Evolutionary conservation across 2,329 filamentous ascomycete genomes (phyloP).

Genomic region (Spiromastix sp.): DNA sequence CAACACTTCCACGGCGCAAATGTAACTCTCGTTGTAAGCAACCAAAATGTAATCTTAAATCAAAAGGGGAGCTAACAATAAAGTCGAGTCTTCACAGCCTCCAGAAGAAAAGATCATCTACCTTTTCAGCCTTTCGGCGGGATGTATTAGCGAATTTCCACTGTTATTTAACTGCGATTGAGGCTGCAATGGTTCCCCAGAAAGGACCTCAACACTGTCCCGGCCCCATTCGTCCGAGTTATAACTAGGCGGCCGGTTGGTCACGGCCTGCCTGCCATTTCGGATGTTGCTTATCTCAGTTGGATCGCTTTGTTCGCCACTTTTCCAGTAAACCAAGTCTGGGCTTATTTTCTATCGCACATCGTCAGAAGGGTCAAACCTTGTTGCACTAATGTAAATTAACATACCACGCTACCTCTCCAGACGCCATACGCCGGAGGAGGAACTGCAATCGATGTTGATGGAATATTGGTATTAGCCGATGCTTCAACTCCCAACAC

Average conservation of each 20-base stretch:
- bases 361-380: background rate
- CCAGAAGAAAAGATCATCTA: too few relatives aligned
- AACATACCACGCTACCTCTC: slow-evolving; percentile 68
- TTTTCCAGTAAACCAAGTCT: slow-evolving; percentile 70
- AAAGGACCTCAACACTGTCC: slow-evolving; percentile 59
- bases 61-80: too few relatives aligned
- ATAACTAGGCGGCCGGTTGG: slow-evolving; percentile 63
- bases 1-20: too few relatives aligned
- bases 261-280: slow-evolving; percentile 15
- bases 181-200: slow-evolving; percentile 38
- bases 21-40: too few relatives aligned
- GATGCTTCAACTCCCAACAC: slow-evolving; percentile 38
- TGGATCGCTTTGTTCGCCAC: slow-evolving; percentile 35
- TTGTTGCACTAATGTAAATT: background rate
- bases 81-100: too few relatives aligned
- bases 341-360: slow-evolving; percentile 59
- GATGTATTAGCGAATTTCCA: slow-evolving; percentile 33
- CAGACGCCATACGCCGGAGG: slow-evolving; percentile 82
- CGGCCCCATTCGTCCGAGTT: slow-evolving; percentile 63
- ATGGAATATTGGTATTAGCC: slow-evolving; percentile 40
- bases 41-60: too few relatives aligned
- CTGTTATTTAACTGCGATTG: background rate
- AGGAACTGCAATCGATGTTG: slow-evolving; percentile 31
- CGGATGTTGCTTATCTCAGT: background rate
- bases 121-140: slow-evolving; percentile 32